Evolutionary conservation across 2,329 filamentous ascomycete species (phyloP).

Genomic region (Bertia moriformis): DNA sequence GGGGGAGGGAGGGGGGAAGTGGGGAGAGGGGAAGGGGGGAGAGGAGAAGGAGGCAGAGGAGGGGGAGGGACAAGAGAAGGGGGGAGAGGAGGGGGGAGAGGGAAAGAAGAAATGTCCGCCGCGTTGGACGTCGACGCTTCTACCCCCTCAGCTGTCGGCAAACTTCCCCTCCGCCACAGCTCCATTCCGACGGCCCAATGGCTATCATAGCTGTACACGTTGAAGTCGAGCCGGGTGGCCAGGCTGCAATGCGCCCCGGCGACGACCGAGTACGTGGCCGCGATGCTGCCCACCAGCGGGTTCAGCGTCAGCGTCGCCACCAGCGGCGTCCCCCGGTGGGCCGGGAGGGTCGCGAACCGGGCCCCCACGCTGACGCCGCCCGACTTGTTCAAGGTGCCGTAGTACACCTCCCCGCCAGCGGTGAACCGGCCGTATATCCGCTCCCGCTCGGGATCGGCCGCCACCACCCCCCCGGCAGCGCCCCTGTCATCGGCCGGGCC

Average conservation of each 20-base stretch:
- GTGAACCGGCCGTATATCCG: constrained; percentile 70
- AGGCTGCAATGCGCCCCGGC: constrained; percentile 72
- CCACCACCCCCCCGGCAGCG: constrained; percentile 7
- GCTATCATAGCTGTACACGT: constrained; percentile 95
- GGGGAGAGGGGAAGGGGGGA: too few species aligned
- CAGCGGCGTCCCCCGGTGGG: constrained; percentile 71
- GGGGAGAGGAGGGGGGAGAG: not conserved
- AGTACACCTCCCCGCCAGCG: constrained; percentile 85
- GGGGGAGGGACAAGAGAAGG: too few species aligned
- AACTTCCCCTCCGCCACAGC: constrained; percentile 61
- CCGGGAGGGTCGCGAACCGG: constrained; percentile 75
- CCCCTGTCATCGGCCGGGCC: constrained; percentile 4
- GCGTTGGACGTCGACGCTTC: constrained; percentile 3
- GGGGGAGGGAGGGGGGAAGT: too few species aligned
- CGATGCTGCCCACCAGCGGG: constrained; percentile 84
- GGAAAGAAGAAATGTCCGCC: not conserved
- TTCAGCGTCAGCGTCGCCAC: constrained; percentile 88
- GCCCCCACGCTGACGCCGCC: constrained; percentile 79
- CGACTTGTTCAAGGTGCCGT: constrained; percentile 85
- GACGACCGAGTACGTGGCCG: constrained; percentile 79
- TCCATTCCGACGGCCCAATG: constrained; percentile 85
- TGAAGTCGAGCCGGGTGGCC: constrained; percentile 88
- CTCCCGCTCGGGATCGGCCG: constrained; percentile 27
- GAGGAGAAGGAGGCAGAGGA: too few species aligned
- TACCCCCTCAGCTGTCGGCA: constrained; percentile 11